Evolutionary conservation across 192 early-diverging fungal species (phyloP), one percentile per base, ranked within the genome.

Genomic region (Coemansia sp.): DNA sequence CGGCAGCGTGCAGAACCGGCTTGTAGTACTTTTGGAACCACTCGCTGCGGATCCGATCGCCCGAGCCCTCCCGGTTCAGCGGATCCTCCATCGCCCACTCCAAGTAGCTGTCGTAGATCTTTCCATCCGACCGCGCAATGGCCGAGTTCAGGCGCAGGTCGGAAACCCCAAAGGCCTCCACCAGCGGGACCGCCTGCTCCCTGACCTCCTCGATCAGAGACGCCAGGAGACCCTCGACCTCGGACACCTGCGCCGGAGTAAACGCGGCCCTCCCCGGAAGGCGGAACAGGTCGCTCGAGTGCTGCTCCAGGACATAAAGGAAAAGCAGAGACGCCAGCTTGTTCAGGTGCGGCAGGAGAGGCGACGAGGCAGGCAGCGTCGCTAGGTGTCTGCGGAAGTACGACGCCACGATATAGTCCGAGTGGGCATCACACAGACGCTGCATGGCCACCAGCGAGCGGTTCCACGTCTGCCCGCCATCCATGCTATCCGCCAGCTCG

Each of bases 61-160:
- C 68, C 10, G 48, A 25, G 32, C 47, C 59, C 0, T 64, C 60
- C 18, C 38, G 63, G 60, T 91, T 91, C 43, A 88, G 64, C 4
- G 89, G 89, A 22, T 91, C 86, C 35, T 74, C 64, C 38, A 82
- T 79, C 0, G 85, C 89, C 82, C 79, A 81, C 67, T 83, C 56
- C 14, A 85, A 73, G 64, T 87, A 81, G 47, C 76, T 62, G 49
- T 89, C 88, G 32, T 94, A 94, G 16, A 88, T 84, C 45, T 82
- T 77, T 38, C 88, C 89, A 47, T 89, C 87, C 35, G 71, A 79
- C 18, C 84, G 68, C 14, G 85, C 91, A 28, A 94, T 60, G 8
- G 87, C 82, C 32, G 84, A 85, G 71, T 89, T 80, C 13, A 94
- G 72, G 28, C 76, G 62, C 44, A 85, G 83, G 33, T 94, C 91